phyloP scores from a whole-genome alignment of 371 early-diverging fungal species.

The Entomophthora muscae region DNA sequence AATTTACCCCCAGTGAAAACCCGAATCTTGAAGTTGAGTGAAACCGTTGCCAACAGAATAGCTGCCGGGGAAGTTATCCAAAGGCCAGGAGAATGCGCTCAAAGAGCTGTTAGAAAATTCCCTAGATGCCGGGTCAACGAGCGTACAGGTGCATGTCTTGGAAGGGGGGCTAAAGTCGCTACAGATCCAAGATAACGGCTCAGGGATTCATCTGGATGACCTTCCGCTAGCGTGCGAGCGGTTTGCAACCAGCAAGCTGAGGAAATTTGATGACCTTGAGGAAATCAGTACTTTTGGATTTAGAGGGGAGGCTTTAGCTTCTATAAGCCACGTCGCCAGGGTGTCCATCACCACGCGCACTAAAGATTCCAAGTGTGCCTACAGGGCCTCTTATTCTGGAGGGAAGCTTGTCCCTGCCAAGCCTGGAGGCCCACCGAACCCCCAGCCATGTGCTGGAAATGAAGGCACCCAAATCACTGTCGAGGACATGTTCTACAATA shows the following conservation, averaged over 20 bases:
- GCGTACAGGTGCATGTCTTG: constrained; percentile 59
- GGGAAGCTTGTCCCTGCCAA: constrained; percentile 56
- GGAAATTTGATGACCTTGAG: constrained; percentile 67
- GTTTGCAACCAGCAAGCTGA: constrained; percentile 92
- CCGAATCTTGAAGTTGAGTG: constrained; percentile 48
- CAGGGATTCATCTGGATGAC: constrained; percentile 76
- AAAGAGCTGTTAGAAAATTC: constrained; percentile 98
- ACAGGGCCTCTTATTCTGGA: constrained; percentile 62
- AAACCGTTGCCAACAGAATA: constrained; percentile 76
- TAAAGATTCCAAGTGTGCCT: constrained; percentile 61
- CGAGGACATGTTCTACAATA: constrained; percentile 86
- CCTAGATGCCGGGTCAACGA: constrained; percentile 84
- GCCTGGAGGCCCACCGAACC: constrained; percentile 48
- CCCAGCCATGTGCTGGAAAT: constrained; percentile 85
- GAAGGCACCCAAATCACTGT: constrained; percentile 78
- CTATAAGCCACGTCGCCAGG: constrained; percentile 85
- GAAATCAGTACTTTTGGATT: constrained; percentile 90
- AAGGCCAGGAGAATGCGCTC: constrained; percentile 79
- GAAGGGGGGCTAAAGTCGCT: constrained; percentile 83
- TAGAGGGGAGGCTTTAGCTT: constrained; percentile 96
- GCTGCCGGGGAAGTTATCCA: constrained; percentile 95
- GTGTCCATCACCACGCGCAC: constrained; percentile 80
- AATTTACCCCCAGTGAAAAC: background rate
- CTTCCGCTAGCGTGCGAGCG: constrained; percentile 77
- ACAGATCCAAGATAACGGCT: constrained; percentile 93